Evolutionary conservation across 2,329 filamentous ascomycete genomes (phyloP), one percentile per base, ranked within the genome.

Genomic region (Falciphora oryzae): DNA sequence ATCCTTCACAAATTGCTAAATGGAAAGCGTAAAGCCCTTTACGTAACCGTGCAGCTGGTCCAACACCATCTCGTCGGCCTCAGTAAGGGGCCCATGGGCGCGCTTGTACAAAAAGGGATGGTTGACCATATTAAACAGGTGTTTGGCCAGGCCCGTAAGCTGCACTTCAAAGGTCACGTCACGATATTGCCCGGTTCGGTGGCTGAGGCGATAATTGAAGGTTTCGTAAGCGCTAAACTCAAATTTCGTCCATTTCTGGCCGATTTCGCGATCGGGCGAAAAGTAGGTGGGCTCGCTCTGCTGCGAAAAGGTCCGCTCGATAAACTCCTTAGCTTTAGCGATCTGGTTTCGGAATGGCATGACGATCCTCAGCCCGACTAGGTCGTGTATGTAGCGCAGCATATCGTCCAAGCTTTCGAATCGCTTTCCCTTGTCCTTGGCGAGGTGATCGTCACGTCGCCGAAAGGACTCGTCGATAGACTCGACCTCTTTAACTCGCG

Each of bases 141-240:
- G 56, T 16, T 66, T 64, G 18, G 65, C 61, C 28, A 66, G 53
- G 28, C 59, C 66, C 25, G 66, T 68, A n/a, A 66, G 38, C 53
- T 68, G 66, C 18, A 68, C 44, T 58, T 68, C 65, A 32, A 68
- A 68, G 35, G 64, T 29, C 16, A 68, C 60, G 25, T 61, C 28
- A 28, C 38, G 59, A 27, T 61, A 68, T 11, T 63, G 53, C 29
- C 31, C 62, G 22, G 57, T 38, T 44, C 35, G 27, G n/a, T 61
- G n/a, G 38, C 62, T 63, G 18, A 67, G 57, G 29, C 64, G 63
- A 44, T 67, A 61, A 59, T 67, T 67, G 56, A 50, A 32, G 50
- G 61, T 64, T 53, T 65, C 31, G 32, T 67, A 67, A 60, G 66
- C 64, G 32, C 66, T 62, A 38, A 67, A 67, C 66, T 62, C 56